Base-by-base conservation (phyloP, 441 rosid species). In the Syzygium malaccense region DNA sequence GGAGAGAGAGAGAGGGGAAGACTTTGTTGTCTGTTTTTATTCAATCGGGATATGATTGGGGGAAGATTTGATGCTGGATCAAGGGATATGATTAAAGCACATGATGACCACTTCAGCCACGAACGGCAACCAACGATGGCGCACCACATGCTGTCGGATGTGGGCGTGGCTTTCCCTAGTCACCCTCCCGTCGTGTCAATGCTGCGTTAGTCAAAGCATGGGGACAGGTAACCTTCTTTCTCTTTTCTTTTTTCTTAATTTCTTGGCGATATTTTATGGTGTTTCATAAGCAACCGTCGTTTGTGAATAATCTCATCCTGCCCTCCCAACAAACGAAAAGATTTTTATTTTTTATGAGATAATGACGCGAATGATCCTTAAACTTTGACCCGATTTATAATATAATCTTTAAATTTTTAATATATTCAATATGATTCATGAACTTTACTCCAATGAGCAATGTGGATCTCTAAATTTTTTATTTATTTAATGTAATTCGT, bases 51-150 rank as follows among this genome's bases (percentile, higher is more conserved):
- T 26, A 28, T 58, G 85, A 78, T 78, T 75, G 89, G 68, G 68
- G 23, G 20, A n/a, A 87, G 28, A 57, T 51, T 88, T 85, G 66
- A 68, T 87, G 18, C 55, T 85, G 51, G 62, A 28, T 23, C 49
- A 85, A 71, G 71, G 25, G 89, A 87, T 71, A 75, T 90, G 89
- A 89, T 88, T 78, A 89, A 89, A 25, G 87, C 71, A 64, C 60
- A 14, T 86, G 88, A 88, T 30, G 48, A 49, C n/a, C 71, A 20
- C 90, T 89, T 88, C 48, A 64, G 45, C 89, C 66, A 90, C 90
- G 91, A 25, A 71, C 55, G 48, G 86, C 51, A 23, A 71, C 49
- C 49, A 37, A 71, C 20, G 83, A 41, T 37, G n/a, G n/a, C 51
- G 83, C 83, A 75, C 83, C 83, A 41, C 51, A 11, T 23, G 83